Conservation (phyloP, 768 basidiomycete genomes). For the Russula abietina region DNA sequence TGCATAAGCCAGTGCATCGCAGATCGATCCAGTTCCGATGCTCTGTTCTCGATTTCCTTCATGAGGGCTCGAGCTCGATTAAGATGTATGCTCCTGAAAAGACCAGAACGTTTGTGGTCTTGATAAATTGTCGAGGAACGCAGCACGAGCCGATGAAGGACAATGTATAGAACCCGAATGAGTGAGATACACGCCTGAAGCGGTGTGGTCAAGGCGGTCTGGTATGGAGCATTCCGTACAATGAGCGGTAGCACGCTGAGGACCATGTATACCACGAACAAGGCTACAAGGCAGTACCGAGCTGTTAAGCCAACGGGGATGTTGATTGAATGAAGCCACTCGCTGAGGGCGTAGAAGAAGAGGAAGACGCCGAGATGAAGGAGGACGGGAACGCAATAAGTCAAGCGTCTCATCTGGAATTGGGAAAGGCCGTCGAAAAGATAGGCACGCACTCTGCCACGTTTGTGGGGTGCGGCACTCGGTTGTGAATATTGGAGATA, state of each 20-base stretch:
- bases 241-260: slow-evolving; percentile 10
- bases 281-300: not conserved
- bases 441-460: slow-evolving; percentile 10
- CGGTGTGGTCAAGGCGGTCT: slow-evolving; percentile 12
- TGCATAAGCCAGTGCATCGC: slow-evolving; percentile 8
- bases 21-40: not conserved
- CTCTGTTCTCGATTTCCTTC: not conserved
- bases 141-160: not conserved
- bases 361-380: slow-evolving; percentile 15
- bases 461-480: not conserved
- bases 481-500: slow-evolving; percentile 4
- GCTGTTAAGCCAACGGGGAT: not conserved
- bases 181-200: not conserved
- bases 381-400: not conserved
- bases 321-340: slow-evolving; percentile 1
- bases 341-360: slow-evolving; percentile 9
- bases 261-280: not conserved
- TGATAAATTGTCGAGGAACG: not conserved
- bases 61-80: not conserved
- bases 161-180: not conserved
- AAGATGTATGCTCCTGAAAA: not conserved
- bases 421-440: not conserved
- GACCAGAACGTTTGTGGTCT: not conserved
- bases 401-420: slow-evolving; percentile 3
- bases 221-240: slow-evolving; percentile 8